Percentiles rank a stretch among this genome's conserved stretches.
Evolutionary conservation across 1,284 basidiomycete species (phyloP).

Genomic region (Neonothopanus nambi): DNA sequence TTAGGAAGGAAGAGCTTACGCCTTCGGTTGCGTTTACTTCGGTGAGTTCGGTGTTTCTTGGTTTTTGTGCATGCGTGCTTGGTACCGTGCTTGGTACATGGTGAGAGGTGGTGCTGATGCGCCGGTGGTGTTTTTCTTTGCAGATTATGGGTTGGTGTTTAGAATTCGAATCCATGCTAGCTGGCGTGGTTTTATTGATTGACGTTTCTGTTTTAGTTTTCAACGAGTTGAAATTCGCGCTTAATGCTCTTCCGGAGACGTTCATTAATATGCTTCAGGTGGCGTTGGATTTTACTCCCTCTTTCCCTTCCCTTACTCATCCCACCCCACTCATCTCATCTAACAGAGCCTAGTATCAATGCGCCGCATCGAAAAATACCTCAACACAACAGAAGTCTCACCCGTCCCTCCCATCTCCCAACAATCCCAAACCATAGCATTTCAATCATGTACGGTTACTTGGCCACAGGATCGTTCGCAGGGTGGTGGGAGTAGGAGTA

Average conservation of each 20-base stretch:
- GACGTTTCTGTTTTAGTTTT: conserved; percentile 56
- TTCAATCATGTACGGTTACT: conserved; percentile 84
- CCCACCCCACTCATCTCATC: too few relatives aligned
- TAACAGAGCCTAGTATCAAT: conserved; percentile 80
- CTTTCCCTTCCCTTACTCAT: too few relatives aligned
- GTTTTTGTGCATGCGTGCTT: not conserved
- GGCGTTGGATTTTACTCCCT: conserved; percentile 11
- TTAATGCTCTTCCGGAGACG: conserved; percentile 87
- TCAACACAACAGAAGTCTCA: conserved; percentile 70
- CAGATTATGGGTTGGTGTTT: conserved; percentile 13
- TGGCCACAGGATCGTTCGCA: conserved; percentile 80
- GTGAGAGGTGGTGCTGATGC: not conserved
- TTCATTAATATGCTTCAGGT: conserved; percentile 86
- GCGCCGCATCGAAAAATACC: conserved; percentile 89
- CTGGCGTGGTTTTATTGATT: conserved; percentile 11
- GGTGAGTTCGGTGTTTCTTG: conserved; percentile 47
- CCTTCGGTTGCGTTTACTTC: conserved; percentile 89
- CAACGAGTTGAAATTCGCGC: conserved; percentile 80
- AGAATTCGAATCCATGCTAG: too few relatives aligned
- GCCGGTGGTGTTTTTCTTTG: too few relatives aligned
- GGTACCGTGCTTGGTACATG: too few relatives aligned
- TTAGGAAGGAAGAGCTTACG: conserved; percentile 68
- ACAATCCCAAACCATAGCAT: conserved; percentile 61
- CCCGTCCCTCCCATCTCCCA: conserved; percentile 57
- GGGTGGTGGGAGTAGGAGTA: too few relatives aligned